phyloP scores from a whole-genome alignment of 2,329 filamentous ascomycete genomes.

The Pestalotiopsis sp. region DNA sequence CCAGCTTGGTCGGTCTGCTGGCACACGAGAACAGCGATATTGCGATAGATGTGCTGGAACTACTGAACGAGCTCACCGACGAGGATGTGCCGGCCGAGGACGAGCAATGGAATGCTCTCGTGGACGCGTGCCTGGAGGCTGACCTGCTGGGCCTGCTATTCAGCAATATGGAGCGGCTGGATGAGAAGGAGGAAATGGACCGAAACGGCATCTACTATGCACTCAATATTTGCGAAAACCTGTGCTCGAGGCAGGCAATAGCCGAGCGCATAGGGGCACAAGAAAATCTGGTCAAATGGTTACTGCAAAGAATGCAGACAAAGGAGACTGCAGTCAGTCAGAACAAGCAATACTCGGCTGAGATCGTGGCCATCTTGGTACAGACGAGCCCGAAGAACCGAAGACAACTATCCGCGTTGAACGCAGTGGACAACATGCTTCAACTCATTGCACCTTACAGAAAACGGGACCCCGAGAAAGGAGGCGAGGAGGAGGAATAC shows the following conservation, averaged over 20 bases:
- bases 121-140: conserved; percentile 66
- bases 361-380: conserved; percentile 86
- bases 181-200: conserved; percentile 75
- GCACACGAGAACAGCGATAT: conserved; percentile 98
- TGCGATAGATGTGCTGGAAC: conserved; percentile 86
- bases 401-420: conserved; percentile 60
- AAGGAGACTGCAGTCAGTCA: conserved; percentile 73
- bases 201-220: conserved; percentile 86
- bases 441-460: conserved; percentile 85
- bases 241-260: conserved; percentile 67
- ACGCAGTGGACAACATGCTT: conserved; percentile 79
- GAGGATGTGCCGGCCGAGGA: conserved; percentile 76
- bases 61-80: conserved; percentile 88
- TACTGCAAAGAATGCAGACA: conserved; percentile 72
- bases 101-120: conserved; percentile 16
- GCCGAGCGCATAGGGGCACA: conserved; percentile 74
- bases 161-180: conserved; percentile 77
- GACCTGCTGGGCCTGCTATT: conserved; percentile 76
- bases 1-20: conserved; percentile 76
- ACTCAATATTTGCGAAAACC: conserved; percentile 80
- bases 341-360: conserved; percentile 94
- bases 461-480: conserved; percentile 81
- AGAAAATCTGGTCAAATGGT: conserved; percentile 72
- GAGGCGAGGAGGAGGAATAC: conserved; percentile 90
- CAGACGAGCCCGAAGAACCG: conserved; percentile 74